phyloP scores from a whole-genome alignment of 1,139 yeast genomes.

The Blastobotrys aristatus region DNA sequence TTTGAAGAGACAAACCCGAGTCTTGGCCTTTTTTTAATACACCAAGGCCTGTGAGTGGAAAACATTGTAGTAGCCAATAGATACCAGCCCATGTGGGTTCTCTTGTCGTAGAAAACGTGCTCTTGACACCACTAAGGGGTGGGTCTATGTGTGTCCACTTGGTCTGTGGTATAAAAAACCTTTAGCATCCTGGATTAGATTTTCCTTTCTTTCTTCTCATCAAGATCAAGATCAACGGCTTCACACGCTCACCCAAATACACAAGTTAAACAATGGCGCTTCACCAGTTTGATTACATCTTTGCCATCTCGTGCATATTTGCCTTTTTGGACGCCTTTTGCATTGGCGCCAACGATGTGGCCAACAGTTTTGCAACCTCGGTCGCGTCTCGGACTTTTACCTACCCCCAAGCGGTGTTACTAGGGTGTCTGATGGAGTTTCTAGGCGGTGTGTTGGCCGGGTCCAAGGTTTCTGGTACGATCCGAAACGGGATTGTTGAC shows the following conservation, averaged over 20 bases:
- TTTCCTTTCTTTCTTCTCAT: no score
- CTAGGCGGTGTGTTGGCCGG: conserved; percentile 74
- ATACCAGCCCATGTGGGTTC: not conserved
- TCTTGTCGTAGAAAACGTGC: not conserved
- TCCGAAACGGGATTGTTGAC: conserved; percentile 57
- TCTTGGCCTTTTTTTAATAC: not conserved
- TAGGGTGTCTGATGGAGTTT: conserved; percentile 65
- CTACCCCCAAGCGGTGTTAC: conserved; percentile 70
- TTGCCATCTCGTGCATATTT: conserved; percentile 52
- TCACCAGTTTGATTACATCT: conserved; percentile 59
- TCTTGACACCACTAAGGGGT: not conserved
- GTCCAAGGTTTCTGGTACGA: conserved; percentile 64
- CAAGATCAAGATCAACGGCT: no score
- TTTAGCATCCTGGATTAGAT: no score
- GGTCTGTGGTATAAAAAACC: no score
- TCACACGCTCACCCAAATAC: no score
- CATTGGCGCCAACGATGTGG: conserved; percentile 81
- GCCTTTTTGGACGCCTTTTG: conserved; percentile 80
- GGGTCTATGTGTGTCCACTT: no score
- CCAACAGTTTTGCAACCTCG: conserved; percentile 68
- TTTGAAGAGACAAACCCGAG: not conserved
- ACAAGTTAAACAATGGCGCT: conserved; percentile 32
- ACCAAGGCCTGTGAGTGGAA: not conserved
- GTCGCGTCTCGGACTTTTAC: conserved; percentile 64
- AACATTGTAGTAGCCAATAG: not conserved